Evolutionary conservation across 257 asterid genomes (phyloP), one percentile per base, ranked within the genome.

Genomic region (Solanum pimpinellifolium): DNA sequence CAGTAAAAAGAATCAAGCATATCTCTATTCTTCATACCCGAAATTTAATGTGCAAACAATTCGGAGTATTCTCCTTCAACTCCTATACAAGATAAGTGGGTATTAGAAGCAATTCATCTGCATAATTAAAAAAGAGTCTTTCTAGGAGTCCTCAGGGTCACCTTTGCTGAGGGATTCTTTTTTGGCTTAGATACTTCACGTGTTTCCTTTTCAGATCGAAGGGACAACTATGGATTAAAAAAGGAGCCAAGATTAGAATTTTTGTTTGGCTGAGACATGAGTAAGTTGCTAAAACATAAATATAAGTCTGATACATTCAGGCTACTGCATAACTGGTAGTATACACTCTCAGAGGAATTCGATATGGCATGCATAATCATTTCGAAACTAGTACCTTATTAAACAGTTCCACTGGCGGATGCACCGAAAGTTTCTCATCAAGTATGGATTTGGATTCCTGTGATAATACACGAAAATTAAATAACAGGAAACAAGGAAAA

Each of bases 331-430:
- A 37, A 83, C 46, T 44, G 44, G 76, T 7, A 56, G 37, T 33
- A 37, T 20, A 56, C 52, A 29, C 77, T 77, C 21, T 13, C 85
- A 29, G 78, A 29, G 37, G 59, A 42, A 18, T 66, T 59, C 27
- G 6, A 62, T n/a, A 84, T 69, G 82, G 59, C 25, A 27, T 46
- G 41, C 85, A 80, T 80, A 47, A 47, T 80, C 68, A 80, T 49
- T 42, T 78, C 7, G 11, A 80, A 80, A 29, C 69, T 27, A 47
- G 56, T 88, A 96, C 99, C 98, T 94, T 89, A 46, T 70, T 85
- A 86, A 96, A 93, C 83, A 91, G 90, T 86, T 93, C 96, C 29
- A 86, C 84, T 27, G 94, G 96, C 83, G 94, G 93, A 83, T 77
- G 89, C 87, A 83, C 89, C 6, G 78, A 56, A 83, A 84, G 78